Base-by-base conservation (phyloP, 371 early-diverging fungal genomes). In the Nosema granulosis region DNA sequence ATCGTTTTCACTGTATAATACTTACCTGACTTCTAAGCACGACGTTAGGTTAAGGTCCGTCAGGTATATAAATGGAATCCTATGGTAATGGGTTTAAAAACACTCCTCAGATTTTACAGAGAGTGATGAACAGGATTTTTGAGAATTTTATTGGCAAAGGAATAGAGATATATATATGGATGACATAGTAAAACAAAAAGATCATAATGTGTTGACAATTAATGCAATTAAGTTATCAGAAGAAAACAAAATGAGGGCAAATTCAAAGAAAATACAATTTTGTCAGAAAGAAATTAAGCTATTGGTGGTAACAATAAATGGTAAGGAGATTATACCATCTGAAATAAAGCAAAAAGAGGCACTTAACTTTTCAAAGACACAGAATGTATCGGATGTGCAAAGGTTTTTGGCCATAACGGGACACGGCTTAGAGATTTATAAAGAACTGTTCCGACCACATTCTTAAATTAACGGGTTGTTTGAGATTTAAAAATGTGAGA, bases 61-160 rank as follows among this genome's bases (percentile, higher is more conserved):
- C 12, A 50, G 9, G 22, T 61, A 32, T 74, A 79, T 28, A 73
- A 78, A 78, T 79, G 67, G 35, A 62, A 51, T 43, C 29, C 59
- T 3, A 77, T 80, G 32, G 32, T 68, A 22, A 65, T 71, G 43
- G 81, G 1, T 79, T 49, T 59, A 74, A 75, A 32, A 81, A 81
- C 68, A 35, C 70, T 0, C 74, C 81, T 16, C 49, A 52, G 11
- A 77, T 80, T 13, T 75, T 81, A 13, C 79, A 80, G 52, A 63
- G 81, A 35, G 54, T 51, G 1, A 81, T 81, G 76, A 65, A 68
- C 34, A 62, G 31, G 6, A 68, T 80, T 12, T 56, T 80, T 24
- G 54, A 54, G 52, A 54, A 80, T 51, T 2, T 73, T 3, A 69
- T 20, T 16, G 73, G 58, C 0, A 52, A 54, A 16, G 22, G 51